phyloP scores from a whole-genome alignment of 768 basidiomycete species.

The Pisolithus orientalis region DNA sequence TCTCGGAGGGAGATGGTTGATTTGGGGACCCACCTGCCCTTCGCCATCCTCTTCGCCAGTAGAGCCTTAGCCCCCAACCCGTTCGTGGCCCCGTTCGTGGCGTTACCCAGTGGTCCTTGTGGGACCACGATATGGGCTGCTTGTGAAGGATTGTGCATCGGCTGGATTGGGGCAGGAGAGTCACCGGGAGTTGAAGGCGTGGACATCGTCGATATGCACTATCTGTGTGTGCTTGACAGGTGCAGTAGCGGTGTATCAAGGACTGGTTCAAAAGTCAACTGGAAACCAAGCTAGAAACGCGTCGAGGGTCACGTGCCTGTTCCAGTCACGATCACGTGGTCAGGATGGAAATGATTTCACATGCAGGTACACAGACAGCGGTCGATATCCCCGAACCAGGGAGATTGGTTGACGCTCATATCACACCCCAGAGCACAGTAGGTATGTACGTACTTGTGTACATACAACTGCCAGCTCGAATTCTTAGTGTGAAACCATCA shows the following conservation, averaged over 20 bases:
- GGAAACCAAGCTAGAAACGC: conserved; percentile 9
- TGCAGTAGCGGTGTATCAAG: neutral
- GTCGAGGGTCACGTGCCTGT: conserved; percentile 22
- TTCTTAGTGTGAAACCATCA: neutral
- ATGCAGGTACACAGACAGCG: no score
- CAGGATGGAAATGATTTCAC: no score
- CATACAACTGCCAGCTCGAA: neutral
- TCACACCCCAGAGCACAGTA: neutral
- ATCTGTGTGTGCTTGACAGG: no score
- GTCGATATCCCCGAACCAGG: no score
- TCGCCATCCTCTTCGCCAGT: conserved; percentile 89
- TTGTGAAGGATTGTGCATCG: conserved; percentile 80
- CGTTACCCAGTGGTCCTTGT: conserved; percentile 72
- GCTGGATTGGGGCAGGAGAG: conserved; percentile 69
- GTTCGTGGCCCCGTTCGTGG: conserved; percentile 45
- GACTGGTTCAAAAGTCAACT: conserved; percentile 21
- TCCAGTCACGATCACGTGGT: neutral
- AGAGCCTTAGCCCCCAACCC: conserved; percentile 89
- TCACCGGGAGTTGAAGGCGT: conserved; percentile 53
- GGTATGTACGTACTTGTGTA: neutral
- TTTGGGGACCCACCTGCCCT: conserved; percentile 59
- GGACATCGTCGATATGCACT: conserved; percentile 38
- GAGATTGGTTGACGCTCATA: no score
- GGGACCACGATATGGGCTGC: conserved; percentile 75
- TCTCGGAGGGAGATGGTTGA: neutral